A percentile compares a stretch with the other conserved stretches of the same genome.
Evolutionary conservation across 2,329 filamentous ascomycete genomes (phyloP).

Genomic region (Juglanconis sp.): DNA sequence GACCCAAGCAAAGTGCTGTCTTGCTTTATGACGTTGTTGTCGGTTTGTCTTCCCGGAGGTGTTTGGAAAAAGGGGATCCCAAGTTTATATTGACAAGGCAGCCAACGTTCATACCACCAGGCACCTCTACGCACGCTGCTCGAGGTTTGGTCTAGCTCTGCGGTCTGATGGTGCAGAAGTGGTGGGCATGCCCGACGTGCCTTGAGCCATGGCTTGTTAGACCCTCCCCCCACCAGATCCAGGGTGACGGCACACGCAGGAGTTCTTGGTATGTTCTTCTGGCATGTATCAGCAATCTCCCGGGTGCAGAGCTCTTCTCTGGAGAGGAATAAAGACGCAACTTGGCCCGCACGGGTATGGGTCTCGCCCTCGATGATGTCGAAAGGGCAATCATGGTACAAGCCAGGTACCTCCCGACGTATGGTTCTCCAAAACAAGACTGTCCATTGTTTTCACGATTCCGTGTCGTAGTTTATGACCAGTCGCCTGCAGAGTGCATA

Average conservation of each 20-base stretch:
- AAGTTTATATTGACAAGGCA: constrained; percentile 14
- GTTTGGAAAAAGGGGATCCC: constrained; percentile 9
- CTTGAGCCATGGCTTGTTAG: neutral
- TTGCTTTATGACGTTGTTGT: neutral
- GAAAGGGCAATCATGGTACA: neutral
- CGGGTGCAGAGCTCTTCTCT: neutral
- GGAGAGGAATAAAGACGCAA: neutral
- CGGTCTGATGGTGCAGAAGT: neutral
- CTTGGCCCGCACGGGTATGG: neutral
- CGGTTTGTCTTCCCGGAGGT: neutral
- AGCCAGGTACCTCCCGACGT: neutral
- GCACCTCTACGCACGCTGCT: neutral
- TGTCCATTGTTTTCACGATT: neutral
- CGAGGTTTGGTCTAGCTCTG: neutral
- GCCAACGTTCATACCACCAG: neutral
- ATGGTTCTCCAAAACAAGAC: neutral
- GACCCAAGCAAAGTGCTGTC: neutral
- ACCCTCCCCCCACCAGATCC: neutral
- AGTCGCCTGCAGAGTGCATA: constrained; percentile 11
- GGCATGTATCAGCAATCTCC: neutral
- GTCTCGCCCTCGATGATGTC: neutral
- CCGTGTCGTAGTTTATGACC: neutral
- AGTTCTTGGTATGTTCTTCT: neutral
- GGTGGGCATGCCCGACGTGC: neutral
- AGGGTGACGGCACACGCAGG: neutral